A percentile compares a stretch with the other conserved stretches of the same genome.
These are phyloP conservation scores for Gracilaria domingensis DNA, from an alignment of 23 red algal species.

Conservation along the genomic window DNA sequence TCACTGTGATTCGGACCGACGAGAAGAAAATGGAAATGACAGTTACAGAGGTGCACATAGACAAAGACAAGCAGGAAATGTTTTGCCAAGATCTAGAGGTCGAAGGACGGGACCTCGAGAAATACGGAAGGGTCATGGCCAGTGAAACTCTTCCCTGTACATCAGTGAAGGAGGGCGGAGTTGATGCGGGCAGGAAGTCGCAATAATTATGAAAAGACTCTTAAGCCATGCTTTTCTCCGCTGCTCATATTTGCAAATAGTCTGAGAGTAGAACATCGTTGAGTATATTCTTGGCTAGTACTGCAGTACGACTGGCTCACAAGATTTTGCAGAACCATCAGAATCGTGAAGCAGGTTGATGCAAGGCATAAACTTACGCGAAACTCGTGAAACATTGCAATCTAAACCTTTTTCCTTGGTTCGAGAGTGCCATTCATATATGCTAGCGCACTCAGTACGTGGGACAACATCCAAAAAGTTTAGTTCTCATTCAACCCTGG, in stretches of 20 bases:
- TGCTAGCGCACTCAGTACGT: no score
- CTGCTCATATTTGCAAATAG: not conserved
- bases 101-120: conserved; percentile 38
- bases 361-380: not conserved
- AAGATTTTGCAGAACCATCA: not conserved
- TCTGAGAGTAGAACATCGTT: no score
- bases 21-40: conserved; percentile 26
- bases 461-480: not conserved
- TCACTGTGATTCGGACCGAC: conserved; percentile 27
- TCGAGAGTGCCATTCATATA: not conserved
- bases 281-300: no score
- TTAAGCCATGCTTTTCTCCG: not conserved
- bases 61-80: not conserved
- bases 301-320: not conserved
- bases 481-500: not conserved
- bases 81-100: conserved; percentile 54
- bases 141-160: conserved; percentile 28
- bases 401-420: not conserved
- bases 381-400: not conserved
- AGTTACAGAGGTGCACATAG: conserved; percentile 25
- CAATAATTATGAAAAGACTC: not conserved
- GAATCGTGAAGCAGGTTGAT: not conserved
- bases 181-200: not conserved
- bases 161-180: not conserved
- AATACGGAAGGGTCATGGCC: conserved; percentile 34